Percentiles rank a stretch among this genome's conserved stretches.
These are phyloP conservation scores for Symbiotaphrina buchneri DNA, from an alignment of 495 filamentous ascomycete genomes.

Conservation along the genomic window DNA sequence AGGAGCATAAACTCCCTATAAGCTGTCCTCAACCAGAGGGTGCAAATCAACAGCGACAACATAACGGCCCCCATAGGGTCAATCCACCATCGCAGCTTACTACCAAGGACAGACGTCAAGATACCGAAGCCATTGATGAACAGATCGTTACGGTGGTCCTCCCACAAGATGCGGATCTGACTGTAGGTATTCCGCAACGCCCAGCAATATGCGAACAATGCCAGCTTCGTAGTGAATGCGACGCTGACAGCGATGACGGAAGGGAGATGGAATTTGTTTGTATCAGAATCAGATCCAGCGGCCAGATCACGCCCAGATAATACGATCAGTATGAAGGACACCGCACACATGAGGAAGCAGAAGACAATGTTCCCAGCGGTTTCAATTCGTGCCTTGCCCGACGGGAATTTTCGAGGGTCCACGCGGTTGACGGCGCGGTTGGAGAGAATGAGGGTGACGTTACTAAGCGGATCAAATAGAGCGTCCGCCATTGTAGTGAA, in stretches of 20 bases:
- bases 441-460: slow-evolving; percentile 68
- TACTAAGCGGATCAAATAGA: slow-evolving; percentile 85
- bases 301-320: slow-evolving; percentile 54
- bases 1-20: slow-evolving; percentile 79
- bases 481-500: slow-evolving; percentile 98
- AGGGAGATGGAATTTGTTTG: slow-evolving; percentile 45
- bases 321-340: slow-evolving; percentile 78
- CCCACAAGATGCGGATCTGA: slow-evolving; percentile 79
- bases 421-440: slow-evolving; percentile 77
- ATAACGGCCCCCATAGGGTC: slow-evolving; percentile 84
- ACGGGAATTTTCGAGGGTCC: slow-evolving; percentile 75
- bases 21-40: slow-evolving; percentile 65
- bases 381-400: slow-evolving; percentile 85
- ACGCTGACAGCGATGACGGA: slow-evolving; percentile 73
- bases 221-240: slow-evolving; percentile 67
- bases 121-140: slow-evolving; percentile 56
- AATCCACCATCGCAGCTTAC: slow-evolving; percentile 82
- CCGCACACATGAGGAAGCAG: slow-evolving; percentile 87
- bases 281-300: slow-evolving; percentile 14
- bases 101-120: slow-evolving; percentile 66
- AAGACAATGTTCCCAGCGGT: slow-evolving; percentile 94
- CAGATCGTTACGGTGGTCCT: slow-evolving; percentile 22
- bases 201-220: slow-evolving; percentile 82
- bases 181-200: slow-evolving; percentile 69
- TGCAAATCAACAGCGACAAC: slow-evolving; percentile 50